Conservation (phyloP, 192 early-diverging fungal species). For the Dissophora ornata region DNA sequence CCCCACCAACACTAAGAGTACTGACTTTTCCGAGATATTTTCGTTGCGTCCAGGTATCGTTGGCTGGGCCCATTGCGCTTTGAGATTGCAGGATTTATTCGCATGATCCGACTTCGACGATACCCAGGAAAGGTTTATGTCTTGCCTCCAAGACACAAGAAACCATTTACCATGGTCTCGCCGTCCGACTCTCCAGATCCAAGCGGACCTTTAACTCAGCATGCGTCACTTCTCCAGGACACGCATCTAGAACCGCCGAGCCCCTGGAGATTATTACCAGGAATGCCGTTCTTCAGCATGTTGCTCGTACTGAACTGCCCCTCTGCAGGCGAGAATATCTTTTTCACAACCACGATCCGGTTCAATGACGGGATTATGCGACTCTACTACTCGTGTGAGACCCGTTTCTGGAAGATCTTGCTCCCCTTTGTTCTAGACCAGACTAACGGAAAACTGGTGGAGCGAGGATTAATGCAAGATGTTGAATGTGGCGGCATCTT, state of each 20-base stretch:
- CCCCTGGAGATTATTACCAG: slow-evolving; percentile 28
- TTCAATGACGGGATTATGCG: slow-evolving; percentile 49
- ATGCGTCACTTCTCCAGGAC: slow-evolving; percentile 10
- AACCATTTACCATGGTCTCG: neutral
- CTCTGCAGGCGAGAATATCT: slow-evolving; percentile 14
- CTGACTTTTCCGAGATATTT: too few relatives aligned
- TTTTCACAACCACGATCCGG: slow-evolving; percentile 32
- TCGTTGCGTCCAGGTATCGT: slow-evolving; percentile 34
- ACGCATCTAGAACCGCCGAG: slow-evolving; percentile 7
- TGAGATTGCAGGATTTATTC: slow-evolving; percentile 48
- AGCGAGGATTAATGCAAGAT: slow-evolving; percentile 35
- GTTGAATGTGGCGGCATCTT: slow-evolving; percentile 35
- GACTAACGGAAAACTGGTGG: slow-evolving; percentile 33
- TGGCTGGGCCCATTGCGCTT: slow-evolving; percentile 46
- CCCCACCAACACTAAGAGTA: too few relatives aligned
- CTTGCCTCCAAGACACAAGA: slow-evolving; percentile 23
- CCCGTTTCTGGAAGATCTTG: slow-evolving; percentile 26
- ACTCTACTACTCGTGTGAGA: slow-evolving; percentile 45
- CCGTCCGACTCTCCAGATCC: slow-evolving; percentile 3
- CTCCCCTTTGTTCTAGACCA: slow-evolving; percentile 41
- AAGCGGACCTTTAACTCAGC: neutral
- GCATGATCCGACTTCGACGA: slow-evolving; percentile 39
- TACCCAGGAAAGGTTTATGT: slow-evolving; percentile 48
- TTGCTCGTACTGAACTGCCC: slow-evolving; percentile 21
- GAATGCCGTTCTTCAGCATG: slow-evolving; percentile 46